Evolutionary conservation across 1,284 basidiomycete genomes (phyloP), one percentile per base, ranked within the genome.

Genomic region (Coniferiporia weirii): DNA sequence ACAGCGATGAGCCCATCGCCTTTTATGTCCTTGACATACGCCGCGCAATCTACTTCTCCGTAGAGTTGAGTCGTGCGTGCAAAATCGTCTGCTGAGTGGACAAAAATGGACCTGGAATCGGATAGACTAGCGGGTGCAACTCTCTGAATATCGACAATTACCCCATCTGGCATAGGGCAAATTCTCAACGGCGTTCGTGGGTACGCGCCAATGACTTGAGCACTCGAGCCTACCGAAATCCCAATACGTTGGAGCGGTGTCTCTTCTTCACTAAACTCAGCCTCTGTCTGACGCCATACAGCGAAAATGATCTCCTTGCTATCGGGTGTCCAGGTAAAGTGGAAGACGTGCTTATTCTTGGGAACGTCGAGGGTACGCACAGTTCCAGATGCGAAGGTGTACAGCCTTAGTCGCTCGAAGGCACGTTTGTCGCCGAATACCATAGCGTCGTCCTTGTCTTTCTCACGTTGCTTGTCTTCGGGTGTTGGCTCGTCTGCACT

Each of bases 371-470:
- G 51, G 13, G 57, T 60, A 32, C 60, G 46, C 2, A 60, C 52
- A 19, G 54, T 51, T 12, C 60, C 51, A 15, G 64, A 62, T 20
- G 50, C 46, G 35, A 64, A 56, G n/a, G 53, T 58, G 19, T 56
- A 61, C 1, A 66, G 48, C 17, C 57, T 54, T 13, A 64, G 45
- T 7, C 48, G 50, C 5, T 52, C 63, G 50, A 52, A 51, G 1
- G 13, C 52, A 52, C 58, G 56, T 22, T 51, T 57, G 51, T 66
- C 63, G 12, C 59, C 57, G 45, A 62, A 66, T 1, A 64, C 62
- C 10, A 51, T 45, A 1, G 64, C 53, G 46, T 66, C 64, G 45
- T 66, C 64, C 38, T 63, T 63, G n/a, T 61, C 57, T n/a, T 61
- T 59, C 34, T 63, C 54, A n/a, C 61, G 62, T 12, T 48, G 35